A percentile compares a stretch with the other conserved stretches of the same genome.
phyloP scores from a whole-genome alignment of 768 basidiomycete species.

The Lactifluus piperatus region DNA sequence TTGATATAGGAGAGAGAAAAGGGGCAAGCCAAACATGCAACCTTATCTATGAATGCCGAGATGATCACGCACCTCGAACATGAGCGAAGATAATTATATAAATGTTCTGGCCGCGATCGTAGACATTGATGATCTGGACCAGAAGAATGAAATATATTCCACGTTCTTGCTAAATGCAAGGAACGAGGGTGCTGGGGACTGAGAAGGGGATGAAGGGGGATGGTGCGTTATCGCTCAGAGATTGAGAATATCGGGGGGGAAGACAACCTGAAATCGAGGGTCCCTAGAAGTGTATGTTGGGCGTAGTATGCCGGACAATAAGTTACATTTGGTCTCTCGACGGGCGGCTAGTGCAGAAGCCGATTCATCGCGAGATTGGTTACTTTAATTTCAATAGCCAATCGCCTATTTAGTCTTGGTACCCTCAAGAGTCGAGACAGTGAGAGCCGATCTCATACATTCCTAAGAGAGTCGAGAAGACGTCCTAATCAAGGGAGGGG shows the following conservation, averaged over 20 bases:
- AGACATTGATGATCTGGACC: neutral
- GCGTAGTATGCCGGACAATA: neutral
- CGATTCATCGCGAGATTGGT: neutral
- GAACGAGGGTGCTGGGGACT: slow-evolving; percentile 7
- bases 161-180: neutral
- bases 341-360: neutral
- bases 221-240: neutral
- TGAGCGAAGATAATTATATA: neutral
- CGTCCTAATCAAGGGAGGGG: neutral
- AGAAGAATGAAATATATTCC: neutral
- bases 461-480: neutral
- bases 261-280: slow-evolving; percentile 8
- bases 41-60: neutral
- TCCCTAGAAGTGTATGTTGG: neutral
- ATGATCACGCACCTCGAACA: neutral
- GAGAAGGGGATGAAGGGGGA: neutral
- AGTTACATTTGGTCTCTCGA: neutral
- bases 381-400: slow-evolving; percentile 2
- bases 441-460: neutral
- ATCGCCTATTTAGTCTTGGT: neutral
- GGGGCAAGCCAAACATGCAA: neutral
- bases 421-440: neutral
- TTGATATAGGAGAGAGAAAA: neutral
- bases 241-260: neutral
- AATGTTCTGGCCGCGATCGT: slow-evolving; percentile 5